A percentile compares a stretch with the other conserved stretches of the same genome.
Evolutionary conservation across 352 stramenopile species (phyloP).

Genomic region (Phytophthora crassamura): DNA sequence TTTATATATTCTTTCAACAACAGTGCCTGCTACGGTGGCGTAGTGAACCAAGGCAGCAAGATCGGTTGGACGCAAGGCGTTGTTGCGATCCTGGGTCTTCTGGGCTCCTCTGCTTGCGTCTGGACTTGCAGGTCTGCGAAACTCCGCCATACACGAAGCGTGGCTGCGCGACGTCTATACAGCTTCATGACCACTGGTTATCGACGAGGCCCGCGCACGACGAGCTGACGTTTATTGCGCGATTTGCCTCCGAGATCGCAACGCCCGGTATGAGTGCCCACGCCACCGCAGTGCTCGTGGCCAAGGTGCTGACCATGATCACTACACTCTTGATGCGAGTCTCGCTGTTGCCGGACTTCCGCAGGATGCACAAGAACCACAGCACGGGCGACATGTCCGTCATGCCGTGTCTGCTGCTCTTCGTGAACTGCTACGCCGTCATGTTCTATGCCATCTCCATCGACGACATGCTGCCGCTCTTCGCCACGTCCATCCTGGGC

Average conservation of each 20-base stretch:
- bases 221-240: background rate
- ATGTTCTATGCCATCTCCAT: constrained; percentile 20
- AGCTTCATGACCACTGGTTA: too few species aligned
- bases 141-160: too few species aligned
- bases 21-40: too few species aligned
- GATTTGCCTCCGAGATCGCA: constrained; percentile 1
- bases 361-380: constrained; percentile 5
- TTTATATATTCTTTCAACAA: too few species aligned
- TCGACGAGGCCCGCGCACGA: too few species aligned
- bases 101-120: too few species aligned
- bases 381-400: constrained; percentile 18
- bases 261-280: constrained; percentile 2
- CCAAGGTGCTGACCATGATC: constrained; percentile 28
- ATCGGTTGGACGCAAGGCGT: too few species aligned
- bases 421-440: constrained; percentile 9
- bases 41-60: too few species aligned
- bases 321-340: constrained; percentile 39
- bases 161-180: too few species aligned
- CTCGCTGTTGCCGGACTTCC: constrained; percentile 25
- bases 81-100: too few species aligned
- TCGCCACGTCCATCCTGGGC: constrained; percentile 20
- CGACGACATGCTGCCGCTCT: constrained; percentile 26
- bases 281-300: background rate
- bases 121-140: too few species aligned
- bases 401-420: constrained; percentile 12